Conservation (phyloP, 306 rosid species). For the Mimosa pudica region DNA sequence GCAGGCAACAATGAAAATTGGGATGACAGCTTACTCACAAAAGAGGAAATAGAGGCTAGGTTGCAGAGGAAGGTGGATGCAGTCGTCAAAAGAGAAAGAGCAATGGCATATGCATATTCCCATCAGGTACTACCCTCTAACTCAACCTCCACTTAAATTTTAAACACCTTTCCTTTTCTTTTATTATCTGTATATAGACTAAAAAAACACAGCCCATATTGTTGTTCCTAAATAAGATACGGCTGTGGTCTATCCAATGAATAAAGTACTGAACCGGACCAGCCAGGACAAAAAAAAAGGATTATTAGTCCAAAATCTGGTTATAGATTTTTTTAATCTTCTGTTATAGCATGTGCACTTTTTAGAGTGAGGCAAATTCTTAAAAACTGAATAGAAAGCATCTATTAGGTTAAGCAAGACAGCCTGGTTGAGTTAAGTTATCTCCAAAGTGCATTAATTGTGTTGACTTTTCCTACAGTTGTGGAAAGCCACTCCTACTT, state of each 20-base stretch:
- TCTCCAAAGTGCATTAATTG: conserved; percentile 3
- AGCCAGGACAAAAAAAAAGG: background rate
- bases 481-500: conserved; percentile 81
- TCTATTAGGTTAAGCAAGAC: conserved; percentile 14
- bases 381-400: background rate
- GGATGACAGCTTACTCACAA: conserved; percentile 91
- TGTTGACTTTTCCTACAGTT: conserved; percentile 50
- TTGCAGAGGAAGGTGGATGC: conserved; percentile 92
- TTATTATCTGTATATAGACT: background rate
- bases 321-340: background rate
- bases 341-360: background rate
- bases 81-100: conserved; percentile 85
- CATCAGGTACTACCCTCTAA: conserved; percentile 64
- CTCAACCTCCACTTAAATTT: conserved; percentile 20
- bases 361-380: background rate
- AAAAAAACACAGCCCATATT: background rate
- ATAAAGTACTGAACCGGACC: background rate
- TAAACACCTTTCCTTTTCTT: background rate
- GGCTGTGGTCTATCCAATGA: background rate
- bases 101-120: conserved; percentile 96
- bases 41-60: conserved; percentile 86
- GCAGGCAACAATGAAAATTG: conserved; percentile 75
- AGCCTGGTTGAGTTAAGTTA: background rate
- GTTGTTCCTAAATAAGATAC: conserved; percentile 2
- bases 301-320: background rate